These are phyloP conservation scores for Macaranga tanarius DNA, from an alignment of 441 rosid species.

Conservation along the genomic window DNA sequence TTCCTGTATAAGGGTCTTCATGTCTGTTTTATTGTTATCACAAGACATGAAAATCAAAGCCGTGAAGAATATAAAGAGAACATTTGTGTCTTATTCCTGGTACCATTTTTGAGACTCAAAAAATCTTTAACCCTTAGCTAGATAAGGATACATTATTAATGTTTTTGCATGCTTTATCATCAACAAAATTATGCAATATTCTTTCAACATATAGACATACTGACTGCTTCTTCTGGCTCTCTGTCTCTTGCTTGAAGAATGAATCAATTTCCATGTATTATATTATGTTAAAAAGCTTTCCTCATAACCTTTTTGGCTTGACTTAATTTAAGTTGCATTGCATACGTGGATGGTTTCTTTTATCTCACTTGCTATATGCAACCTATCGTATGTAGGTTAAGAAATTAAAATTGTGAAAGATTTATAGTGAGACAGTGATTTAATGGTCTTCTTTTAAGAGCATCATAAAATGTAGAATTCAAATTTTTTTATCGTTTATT, in stretches of 20 bases:
- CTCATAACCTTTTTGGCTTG: not conserved
- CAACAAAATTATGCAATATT: not conserved
- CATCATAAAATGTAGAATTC: too few species aligned
- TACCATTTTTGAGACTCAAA: not conserved
- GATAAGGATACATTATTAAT: not conserved
- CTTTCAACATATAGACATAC: not conserved
- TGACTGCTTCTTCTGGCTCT: not conserved
- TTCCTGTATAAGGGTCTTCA: constrained; percentile 25
- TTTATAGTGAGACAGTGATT: too few species aligned
- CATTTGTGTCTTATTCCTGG: not conserved
- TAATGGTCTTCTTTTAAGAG: too few species aligned
- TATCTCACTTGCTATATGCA: not conserved
- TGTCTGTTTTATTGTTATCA: constrained; percentile 23
- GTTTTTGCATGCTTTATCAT: not conserved
- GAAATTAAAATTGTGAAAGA: not conserved
- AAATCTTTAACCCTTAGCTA: not conserved
- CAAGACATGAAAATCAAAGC: constrained; percentile 4
- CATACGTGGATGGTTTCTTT: too few species aligned
- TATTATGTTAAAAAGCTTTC: not conserved
- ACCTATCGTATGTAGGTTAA: not conserved
- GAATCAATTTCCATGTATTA: not conserved
- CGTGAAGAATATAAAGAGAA: not conserved
- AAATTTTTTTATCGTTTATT: too few species aligned
- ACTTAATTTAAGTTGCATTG: not conserved
- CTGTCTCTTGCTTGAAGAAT: not conserved